phyloP scores from a whole-genome alignment of 2,329 filamentous ascomycete genomes.

The Talaromyces islandicus region DNA sequence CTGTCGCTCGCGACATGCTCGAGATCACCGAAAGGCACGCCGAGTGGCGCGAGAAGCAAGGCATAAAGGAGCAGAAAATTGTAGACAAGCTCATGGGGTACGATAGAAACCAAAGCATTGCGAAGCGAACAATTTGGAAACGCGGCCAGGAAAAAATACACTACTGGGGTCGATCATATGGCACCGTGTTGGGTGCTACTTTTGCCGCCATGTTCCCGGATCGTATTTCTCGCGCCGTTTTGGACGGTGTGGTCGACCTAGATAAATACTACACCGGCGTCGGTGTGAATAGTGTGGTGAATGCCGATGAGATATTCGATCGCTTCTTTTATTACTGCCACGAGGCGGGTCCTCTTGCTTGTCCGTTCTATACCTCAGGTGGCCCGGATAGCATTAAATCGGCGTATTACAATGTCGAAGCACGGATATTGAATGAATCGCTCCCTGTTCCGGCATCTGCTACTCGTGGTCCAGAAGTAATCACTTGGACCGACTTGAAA shows the following conservation, averaged over 20 bases:
- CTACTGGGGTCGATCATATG: slow-evolving; percentile 42
- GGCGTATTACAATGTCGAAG: slow-evolving; percentile 20
- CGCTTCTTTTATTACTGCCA: slow-evolving; percentile 28
- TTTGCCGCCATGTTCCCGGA: slow-evolving; percentile 43
- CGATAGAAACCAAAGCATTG: slow-evolving; percentile 17
- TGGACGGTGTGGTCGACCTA: slow-evolving; percentile 33
- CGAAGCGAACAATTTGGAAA: slow-evolving; percentile 23
- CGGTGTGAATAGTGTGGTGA: slow-evolving; percentile 20
- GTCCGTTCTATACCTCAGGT: slow-evolving; percentile 24
- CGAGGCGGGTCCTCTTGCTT: slow-evolving; percentile 18
- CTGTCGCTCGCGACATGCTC: slow-evolving; percentile 30
- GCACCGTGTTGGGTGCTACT: slow-evolving; percentile 41
- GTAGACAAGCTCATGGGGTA: slow-evolving; percentile 15
- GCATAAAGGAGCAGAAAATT: slow-evolving; percentile 14
- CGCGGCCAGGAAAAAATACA: slow-evolving; percentile 25
- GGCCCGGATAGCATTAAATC: slow-evolving; percentile 23
- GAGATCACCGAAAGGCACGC: slow-evolving; percentile 35
- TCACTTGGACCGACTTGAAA: slow-evolving; percentile 31
- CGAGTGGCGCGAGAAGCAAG: slow-evolving; percentile 32
- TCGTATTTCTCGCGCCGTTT: slow-evolving; percentile 23
- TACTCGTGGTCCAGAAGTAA: slow-evolving; percentile 26
- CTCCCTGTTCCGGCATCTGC: slow-evolving; percentile 24
- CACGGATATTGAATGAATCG: slow-evolving; percentile 18
- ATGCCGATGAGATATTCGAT: slow-evolving; percentile 31
- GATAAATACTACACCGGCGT: slow-evolving; percentile 26